Evolutionary conservation across 805 yeast genomes (phyloP), one percentile per base, ranked within the genome.

Genomic region (Wickerhamiella cacticola): DNA sequence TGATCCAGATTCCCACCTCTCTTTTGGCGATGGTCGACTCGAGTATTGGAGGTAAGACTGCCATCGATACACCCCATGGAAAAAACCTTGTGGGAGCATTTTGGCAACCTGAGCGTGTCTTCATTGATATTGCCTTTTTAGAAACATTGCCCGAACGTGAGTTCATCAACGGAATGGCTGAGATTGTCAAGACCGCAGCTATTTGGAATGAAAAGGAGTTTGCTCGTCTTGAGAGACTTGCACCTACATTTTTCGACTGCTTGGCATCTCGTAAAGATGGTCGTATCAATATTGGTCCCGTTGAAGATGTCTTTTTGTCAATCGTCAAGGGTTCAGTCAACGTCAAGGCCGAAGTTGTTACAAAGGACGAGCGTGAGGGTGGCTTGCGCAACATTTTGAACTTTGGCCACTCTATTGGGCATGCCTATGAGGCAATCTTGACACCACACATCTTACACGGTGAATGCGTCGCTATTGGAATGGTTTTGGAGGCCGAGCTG

Each of bases 381-480:
- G 92, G 95, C 3, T 73, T 92, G 55, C 76, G 98, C 67, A 92
- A 92, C 64, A 68, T 92, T 54, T 72, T 92, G 51, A 92, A 92
- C 66, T 92, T 89, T 62, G 98, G 98, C 29, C 98, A 92, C 64
- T 77, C 96, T 24, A 88, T 92, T 58, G 98, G 98, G 40, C 98
- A 92, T 64, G 98, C 98, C 18, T 87, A 82, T 55, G 98, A 92
- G 69, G 97, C 98, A n/a, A 79, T 92, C 29, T 71, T 92, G 53
- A 88, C 97, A 3, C 98, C 98, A 7, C 86, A 88, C 64, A 92
- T 95, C 21, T 73, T 92, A 40, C 98, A 92, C 60, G 98, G 98
- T 51, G 98, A 92, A 67, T 92, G 98, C 73, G 98, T 92, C n/a
- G 74, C 97, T n/a, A 75, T 92, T 52, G 98, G 98, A 54, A 82